A percentile compares a stretch with the other conserved stretches of the same genome.
phyloP scores from a whole-genome alignment of 805 yeast species.

The Candida awuae region DNA sequence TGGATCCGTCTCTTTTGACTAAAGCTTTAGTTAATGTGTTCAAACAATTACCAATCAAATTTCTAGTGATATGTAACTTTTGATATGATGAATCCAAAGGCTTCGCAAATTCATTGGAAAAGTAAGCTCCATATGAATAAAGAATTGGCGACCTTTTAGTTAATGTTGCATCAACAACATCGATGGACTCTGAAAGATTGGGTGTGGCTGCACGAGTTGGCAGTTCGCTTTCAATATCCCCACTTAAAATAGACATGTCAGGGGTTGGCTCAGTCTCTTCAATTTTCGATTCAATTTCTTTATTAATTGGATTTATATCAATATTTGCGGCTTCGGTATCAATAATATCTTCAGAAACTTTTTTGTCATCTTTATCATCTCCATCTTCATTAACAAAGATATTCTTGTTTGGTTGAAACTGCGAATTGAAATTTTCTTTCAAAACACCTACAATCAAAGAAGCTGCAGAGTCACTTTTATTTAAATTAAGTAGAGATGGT shows the following conservation, averaged over 20 bases:
- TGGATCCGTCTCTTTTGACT: slow-evolving; percentile 49
- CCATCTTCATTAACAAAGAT: neutral
- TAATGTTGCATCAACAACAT: slow-evolving; percentile 35
- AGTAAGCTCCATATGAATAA: slow-evolving; percentile 26
- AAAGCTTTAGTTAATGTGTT: slow-evolving; percentile 49
- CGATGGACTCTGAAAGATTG: slow-evolving; percentile 32
- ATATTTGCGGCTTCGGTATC: slow-evolving; percentile 4
- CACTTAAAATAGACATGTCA: slow-evolving; percentile 18
- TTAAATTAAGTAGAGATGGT: slow-evolving; percentile 16
- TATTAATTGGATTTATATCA: slow-evolving; percentile 16
- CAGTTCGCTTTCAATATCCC: slow-evolving; percentile 23
- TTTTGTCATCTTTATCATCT: slow-evolving; percentile 3
- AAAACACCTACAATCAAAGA: slow-evolving; percentile 3
- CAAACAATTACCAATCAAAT: slow-evolving; percentile 43
- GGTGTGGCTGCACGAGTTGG: slow-evolving; percentile 27
- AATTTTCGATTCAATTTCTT: slow-evolving; percentile 11
- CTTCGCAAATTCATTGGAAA: slow-evolving; percentile 20
- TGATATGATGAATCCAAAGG: slow-evolving; percentile 35
- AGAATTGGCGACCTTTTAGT: slow-evolving; percentile 22
- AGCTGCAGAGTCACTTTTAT: slow-evolving; percentile 1
- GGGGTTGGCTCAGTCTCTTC: slow-evolving; percentile 11
- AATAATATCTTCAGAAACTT: neutral
- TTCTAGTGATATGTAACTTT: slow-evolving; percentile 53
- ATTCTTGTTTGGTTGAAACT: neutral
- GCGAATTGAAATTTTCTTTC: slow-evolving; percentile 5